Evolutionary conservation across 768 basidiomycete genomes (phyloP).

Genomic region (Xerocomus brunneocitrinus): DNA sequence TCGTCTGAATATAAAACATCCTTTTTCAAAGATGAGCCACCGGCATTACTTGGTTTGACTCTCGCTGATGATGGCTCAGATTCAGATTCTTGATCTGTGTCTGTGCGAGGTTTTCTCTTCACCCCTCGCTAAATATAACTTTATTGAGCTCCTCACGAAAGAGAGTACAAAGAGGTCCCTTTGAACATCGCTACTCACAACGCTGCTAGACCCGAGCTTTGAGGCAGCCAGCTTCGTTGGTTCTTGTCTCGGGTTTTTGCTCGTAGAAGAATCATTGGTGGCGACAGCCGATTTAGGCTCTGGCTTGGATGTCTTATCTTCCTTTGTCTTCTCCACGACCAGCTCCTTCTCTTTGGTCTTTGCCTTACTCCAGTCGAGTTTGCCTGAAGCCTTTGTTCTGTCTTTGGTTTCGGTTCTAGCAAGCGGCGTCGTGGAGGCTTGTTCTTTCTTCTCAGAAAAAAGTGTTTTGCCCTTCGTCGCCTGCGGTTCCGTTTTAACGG

Average conservation of each 20-base stretch:
- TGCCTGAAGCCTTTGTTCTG: constrained; percentile 40
- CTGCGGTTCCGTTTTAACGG: constrained; percentile 12
- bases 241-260: not conserved
- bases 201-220: not conserved
- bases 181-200: not conserved
- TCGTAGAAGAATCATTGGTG: not conserved
- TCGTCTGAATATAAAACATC: constrained; percentile 48
- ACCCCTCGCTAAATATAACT: constrained; percentile 31
- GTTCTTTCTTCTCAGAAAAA: constrained; percentile 22
- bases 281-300: not conserved
- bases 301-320: constrained; percentile 17
- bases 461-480: constrained; percentile 21
- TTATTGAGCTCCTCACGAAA: not conserved
- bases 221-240: not conserved
- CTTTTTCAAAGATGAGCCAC: constrained; percentile 36
- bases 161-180: constrained; percentile 5
- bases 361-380: constrained; percentile 60
- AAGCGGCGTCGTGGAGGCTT: constrained; percentile 23
- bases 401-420: constrained; percentile 19
- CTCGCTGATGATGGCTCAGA: constrained; percentile 4
- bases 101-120: constrained; percentile 42
- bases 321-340: constrained; percentile 5
- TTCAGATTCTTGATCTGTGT: constrained; percentile 26
- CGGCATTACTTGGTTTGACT: constrained; percentile 7
- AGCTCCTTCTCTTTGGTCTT: constrained; percentile 39